Percentiles rank a stretch among this genome's conserved stretches.
Conservation (phyloP, 2,329 filamentous ascomycete genomes). For the Zymoseptoria brevis region DNA sequence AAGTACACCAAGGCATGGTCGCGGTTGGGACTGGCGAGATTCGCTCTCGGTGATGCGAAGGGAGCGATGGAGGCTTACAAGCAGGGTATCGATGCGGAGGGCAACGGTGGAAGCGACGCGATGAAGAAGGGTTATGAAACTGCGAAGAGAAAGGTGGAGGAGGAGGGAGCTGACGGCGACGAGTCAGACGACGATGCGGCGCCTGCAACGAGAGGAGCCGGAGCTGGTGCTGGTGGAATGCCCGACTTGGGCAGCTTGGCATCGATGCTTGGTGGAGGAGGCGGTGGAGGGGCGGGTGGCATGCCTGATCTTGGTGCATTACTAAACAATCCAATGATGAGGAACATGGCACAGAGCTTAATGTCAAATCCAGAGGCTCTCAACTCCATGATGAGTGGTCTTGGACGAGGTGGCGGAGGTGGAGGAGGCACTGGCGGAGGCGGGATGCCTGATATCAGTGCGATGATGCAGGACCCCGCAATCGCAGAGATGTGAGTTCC, state of each 20-base stretch:
- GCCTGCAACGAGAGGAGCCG: conserved; percentile 27
- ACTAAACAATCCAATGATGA: conserved; percentile 98
- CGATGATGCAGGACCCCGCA: conserved; percentile 83
- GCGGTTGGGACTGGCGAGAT: conserved; percentile 80
- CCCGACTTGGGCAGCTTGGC: conserved; percentile 35
- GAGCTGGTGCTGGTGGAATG: conserved; percentile 35
- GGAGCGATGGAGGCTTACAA: conserved; percentile 92
- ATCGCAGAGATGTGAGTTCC: conserved; percentile 86
- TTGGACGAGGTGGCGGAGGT: conserved; percentile 31
- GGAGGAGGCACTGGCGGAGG: conserved; percentile 45
- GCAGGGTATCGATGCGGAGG: conserved; percentile 87
- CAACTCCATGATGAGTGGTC: conserved; percentile 68
- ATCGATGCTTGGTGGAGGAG: conserved; percentile 49
- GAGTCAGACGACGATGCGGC: conserved; percentile 33
- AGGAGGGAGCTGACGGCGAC: conserved; percentile 49
- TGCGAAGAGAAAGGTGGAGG: conserved; percentile 76
- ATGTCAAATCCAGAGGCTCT: conserved; percentile 97
- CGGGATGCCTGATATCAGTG: conserved; percentile 80
- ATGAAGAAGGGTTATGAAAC: conserved; percentile 98
- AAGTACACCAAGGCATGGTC: conserved; percentile 98
- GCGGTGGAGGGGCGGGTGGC: conserved; percentile 55
- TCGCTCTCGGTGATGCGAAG: conserved; percentile 81
- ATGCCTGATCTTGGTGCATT: conserved; percentile 83
- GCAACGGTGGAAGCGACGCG: conserved; percentile 85
- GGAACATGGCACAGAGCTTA: conserved; percentile 90